A percentile compares a stretch with the other conserved stretches of the same genome.
Conservation (phyloP, 1,284 basidiomycete genomes). For the Acaromyces ingoldii region DNA sequence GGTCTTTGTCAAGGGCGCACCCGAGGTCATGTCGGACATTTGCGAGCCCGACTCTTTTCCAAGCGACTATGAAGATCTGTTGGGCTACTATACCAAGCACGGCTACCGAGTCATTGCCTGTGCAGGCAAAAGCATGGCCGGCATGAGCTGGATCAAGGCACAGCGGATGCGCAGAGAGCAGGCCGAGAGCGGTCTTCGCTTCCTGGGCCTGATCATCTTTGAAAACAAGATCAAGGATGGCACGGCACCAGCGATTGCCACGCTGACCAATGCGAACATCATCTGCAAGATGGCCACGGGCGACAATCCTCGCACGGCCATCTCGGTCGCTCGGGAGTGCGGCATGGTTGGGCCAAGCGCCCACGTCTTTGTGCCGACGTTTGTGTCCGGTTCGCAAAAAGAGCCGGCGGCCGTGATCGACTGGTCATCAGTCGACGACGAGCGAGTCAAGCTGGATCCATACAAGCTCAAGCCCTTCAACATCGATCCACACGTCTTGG, state of each 20-base stretch:
- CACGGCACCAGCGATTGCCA: slow-evolving; percentile 84
- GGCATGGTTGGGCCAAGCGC: slow-evolving; percentile 80
- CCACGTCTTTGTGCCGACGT: slow-evolving; percentile 83
- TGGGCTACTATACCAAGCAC: slow-evolving; percentile 94
- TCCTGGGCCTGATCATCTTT: slow-evolving; percentile 94
- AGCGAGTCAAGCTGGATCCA: slow-evolving; percentile 77
- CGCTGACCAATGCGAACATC: slow-evolving; percentile 80
- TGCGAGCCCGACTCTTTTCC: slow-evolving; percentile 60
- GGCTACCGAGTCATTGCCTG: slow-evolving; percentile 98
- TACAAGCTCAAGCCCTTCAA: slow-evolving; percentile 63
- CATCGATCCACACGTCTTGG: slow-evolving; percentile 38
- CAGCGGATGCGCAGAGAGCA: slow-evolving; percentile 94
- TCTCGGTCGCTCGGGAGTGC: slow-evolving; percentile 94
- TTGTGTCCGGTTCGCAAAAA: slow-evolving; percentile 64
- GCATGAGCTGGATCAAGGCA: slow-evolving; percentile 92
- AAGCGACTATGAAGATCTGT: slow-evolving; percentile 88
- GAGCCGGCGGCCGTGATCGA: slow-evolving; percentile 68
- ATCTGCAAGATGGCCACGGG: slow-evolving; percentile 98
- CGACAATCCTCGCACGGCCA: slow-evolving; percentile 92
- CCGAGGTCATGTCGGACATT: slow-evolving; percentile 94
- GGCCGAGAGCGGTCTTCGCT: slow-evolving; percentile 83
- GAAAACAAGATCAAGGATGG: slow-evolving; percentile 97
- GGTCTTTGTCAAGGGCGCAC: slow-evolving; percentile 96
- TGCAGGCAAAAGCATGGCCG: slow-evolving; percentile 90
- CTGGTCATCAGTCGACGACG: slow-evolving; percentile 91